A percentile compares a stretch with the other conserved stretches of the same genome.
These are phyloP conservation scores for Colletotrichum sp. DNA, from an alignment of 2,329 filamentous ascomycete species.

Conservation along the genomic window DNA sequence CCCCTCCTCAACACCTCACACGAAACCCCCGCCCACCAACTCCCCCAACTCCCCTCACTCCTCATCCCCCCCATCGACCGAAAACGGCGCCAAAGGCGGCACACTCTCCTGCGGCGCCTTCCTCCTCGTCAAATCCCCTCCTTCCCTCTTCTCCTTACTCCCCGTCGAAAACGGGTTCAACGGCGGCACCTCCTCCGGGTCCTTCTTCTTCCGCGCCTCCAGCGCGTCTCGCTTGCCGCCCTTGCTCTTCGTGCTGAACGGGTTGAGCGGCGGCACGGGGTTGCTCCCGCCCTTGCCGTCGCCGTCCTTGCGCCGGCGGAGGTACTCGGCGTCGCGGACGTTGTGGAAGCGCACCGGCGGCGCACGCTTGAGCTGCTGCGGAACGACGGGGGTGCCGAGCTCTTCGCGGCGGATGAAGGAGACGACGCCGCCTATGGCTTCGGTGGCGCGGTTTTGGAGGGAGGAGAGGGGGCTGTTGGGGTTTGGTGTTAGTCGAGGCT, in stretches of 20 bases:
- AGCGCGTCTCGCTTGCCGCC: background rate
- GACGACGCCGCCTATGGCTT: conserved; percentile 11
- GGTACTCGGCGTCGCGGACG: background rate
- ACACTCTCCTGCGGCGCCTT: conserved; percentile 1
- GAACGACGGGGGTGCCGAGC: background rate
- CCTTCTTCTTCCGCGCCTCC: background rate
- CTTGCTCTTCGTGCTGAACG: background rate
- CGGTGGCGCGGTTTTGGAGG: conserved; percentile 8
- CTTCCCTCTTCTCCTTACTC: background rate
- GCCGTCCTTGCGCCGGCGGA: background rate
- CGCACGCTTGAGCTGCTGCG: background rate
- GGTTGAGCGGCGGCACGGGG: background rate
- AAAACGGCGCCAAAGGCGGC: conserved; percentile 6
- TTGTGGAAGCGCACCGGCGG: background rate
- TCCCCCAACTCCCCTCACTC: background rate
- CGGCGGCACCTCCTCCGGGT: background rate
- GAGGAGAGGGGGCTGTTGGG: background rate
- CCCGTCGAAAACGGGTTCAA: background rate
- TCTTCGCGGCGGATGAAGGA: conserved; percentile 12
- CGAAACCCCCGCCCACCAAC: too few species aligned
- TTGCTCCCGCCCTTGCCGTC: background rate
- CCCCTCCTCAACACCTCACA: too few species aligned
- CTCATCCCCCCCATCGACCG: background rate
- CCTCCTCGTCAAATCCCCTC: background rate
- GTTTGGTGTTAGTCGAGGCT: background rate